Conservation (phyloP, 768 basidiomycete genomes). For the Trametes villosa region DNA sequence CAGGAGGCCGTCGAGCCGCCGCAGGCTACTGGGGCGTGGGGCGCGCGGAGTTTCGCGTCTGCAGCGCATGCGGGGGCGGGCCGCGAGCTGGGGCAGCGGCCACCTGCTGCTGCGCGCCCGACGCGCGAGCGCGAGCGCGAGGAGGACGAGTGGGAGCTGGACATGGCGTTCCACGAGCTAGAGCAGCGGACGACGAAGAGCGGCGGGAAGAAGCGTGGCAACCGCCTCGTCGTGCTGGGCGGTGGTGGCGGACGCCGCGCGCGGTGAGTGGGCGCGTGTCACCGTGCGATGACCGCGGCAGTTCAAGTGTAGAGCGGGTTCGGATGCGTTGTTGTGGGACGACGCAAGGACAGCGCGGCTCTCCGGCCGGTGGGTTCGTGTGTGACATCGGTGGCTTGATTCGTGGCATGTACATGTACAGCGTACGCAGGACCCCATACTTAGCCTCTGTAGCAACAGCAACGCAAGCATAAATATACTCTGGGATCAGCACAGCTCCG, state of each 20-base stretch:
- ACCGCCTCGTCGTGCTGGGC: slow-evolving; percentile 73
- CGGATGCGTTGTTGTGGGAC: not conserved
- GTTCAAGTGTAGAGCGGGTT: not conserved
- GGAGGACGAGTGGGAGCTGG: slow-evolving; percentile 77
- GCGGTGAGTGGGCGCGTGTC: slow-evolving; percentile 9
- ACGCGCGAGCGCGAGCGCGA: slow-evolving; percentile 39
- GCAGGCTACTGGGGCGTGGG: slow-evolving; percentile 67
- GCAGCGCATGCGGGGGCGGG: slow-evolving; percentile 47
- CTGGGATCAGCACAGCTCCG: not conserved
- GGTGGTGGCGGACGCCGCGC: slow-evolving; percentile 55
- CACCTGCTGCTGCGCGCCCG: slow-evolving; percentile 35
- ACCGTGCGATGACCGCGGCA: not conserved
- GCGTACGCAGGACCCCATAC: slow-evolving; percentile 13
- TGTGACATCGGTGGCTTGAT: slow-evolving; percentile 1
- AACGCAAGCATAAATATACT: slow-evolving; percentile 5
- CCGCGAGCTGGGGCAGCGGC: slow-evolving; percentile 14
- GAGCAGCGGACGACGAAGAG: slow-evolving; percentile 54
- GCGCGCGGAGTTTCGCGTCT: slow-evolving; percentile 79
- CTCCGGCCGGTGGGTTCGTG: not conserved
- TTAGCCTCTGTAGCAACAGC: slow-evolving; percentile 23
- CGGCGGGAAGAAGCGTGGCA: slow-evolving; percentile 61
- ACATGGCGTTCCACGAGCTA: slow-evolving; percentile 80
- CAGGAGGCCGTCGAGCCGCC: slow-evolving; percentile 21
- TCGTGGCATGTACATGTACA: slow-evolving; percentile 13
- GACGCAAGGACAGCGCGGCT: not conserved